Conservation (phyloP, 2,329 filamentous ascomycete genomes). For the Hypomyces perniciosus region DNA sequence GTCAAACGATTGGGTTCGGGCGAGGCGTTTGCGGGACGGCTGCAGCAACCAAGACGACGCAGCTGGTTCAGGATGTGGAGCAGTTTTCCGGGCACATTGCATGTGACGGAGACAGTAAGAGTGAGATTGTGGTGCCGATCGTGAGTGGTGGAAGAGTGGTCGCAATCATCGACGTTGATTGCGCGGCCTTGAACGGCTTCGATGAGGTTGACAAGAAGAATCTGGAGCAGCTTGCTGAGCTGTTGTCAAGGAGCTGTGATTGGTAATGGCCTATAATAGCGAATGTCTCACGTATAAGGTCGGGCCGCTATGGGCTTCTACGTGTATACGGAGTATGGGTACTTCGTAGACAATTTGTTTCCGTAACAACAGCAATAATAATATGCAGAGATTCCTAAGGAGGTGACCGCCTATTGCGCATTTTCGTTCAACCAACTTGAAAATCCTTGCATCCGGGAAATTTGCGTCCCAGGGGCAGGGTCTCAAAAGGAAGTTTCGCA, state of each 20-base stretch:
- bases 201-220: constrained; percentile 59
- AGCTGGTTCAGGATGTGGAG: constrained; percentile 65
- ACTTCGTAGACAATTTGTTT: not conserved
- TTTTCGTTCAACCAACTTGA: not conserved
- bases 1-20: constrained; percentile 68
- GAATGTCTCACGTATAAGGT: too few relatives aligned
- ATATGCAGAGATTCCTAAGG: not conserved
- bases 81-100: constrained; percentile 75
- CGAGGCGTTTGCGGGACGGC: constrained; percentile 71
- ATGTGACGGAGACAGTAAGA: constrained; percentile 68
- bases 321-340: not conserved
- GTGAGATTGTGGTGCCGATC: constrained; percentile 78
- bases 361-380: not conserved
- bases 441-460: not conserved
- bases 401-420: not conserved
- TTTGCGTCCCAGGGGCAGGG: constrained; percentile 1
- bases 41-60: constrained; percentile 53
- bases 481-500: not conserved
- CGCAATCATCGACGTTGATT: constrained; percentile 77
- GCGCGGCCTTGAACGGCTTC: constrained; percentile 60
- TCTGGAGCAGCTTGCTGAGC: constrained; percentile 58
- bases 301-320: not conserved
- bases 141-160: constrained; percentile 47
- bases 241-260: constrained; percentile 58
- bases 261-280: constrained; percentile 40